Percentiles rank a stretch among this genome's conserved stretches.
Evolutionary conservation across 163 green algal genomes (phyloP).

Genomic region (Picocystis sp.): DNA sequence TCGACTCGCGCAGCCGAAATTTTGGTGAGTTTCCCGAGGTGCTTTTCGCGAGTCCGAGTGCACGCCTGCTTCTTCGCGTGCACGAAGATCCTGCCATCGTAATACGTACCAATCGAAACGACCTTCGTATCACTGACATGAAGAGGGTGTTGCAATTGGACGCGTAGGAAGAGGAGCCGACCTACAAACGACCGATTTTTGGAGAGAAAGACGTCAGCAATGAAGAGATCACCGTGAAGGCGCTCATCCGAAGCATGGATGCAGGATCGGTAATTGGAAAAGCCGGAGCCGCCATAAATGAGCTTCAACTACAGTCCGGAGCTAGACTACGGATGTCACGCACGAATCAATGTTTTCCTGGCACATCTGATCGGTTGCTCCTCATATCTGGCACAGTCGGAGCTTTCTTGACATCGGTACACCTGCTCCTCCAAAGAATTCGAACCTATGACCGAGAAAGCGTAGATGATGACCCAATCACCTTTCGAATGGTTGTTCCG

Average conservation of each 20-base stretch:
- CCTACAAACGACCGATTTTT: no score
- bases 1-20: no score
- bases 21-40: no score
- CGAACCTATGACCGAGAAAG: constrained; percentile 10
- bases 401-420: constrained; percentile 43
- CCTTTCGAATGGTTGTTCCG: constrained; percentile 48
- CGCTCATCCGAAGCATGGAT: constrained; percentile 46
- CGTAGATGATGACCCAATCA: background rate
- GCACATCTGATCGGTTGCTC: constrained; percentile 55
- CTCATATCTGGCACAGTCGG: constrained; percentile 37
- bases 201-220: background rate
- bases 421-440: constrained; percentile 56
- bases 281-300: constrained; percentile 41
- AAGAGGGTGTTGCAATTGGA: no score
- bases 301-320: constrained; percentile 42
- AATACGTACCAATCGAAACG: no score
- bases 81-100: no score
- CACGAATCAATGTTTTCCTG: constrained; percentile 52
- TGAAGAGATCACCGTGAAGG: constrained; percentile 22
- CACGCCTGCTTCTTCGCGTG: no score
- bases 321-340: constrained; percentile 57
- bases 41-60: no score
- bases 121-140: no score
- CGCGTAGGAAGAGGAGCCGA: no score
- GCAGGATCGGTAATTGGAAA: constrained; percentile 57